Base-by-base conservation (phyloP, 2,329 filamentous ascomycete genomes). In the Epichloe elymi region DNA sequence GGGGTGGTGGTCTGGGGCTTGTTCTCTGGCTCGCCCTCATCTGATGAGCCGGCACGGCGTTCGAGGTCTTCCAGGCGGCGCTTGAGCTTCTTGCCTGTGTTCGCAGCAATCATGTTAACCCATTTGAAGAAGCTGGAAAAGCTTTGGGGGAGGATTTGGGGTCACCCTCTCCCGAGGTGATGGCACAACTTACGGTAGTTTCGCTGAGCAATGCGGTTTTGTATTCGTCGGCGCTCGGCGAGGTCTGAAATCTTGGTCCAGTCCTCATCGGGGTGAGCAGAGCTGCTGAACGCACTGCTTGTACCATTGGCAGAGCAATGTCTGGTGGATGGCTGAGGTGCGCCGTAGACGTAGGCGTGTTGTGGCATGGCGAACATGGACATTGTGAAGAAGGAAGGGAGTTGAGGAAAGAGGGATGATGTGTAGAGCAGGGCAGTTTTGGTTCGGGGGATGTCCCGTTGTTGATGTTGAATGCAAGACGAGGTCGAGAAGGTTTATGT, bases 201-300 rank as follows among this genome's bases (percentile, higher is more conserved):
- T 63, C 90, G 85, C 72, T 97, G 91, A 59, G 91, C 91, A 76
- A 97, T 96, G 60, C 91, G 83, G 73, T 97, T 97, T 72, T 97
- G 90, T 73, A 96, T 95, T 65, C 90, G 81, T 62, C 90, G 78
- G 64, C 93, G 83, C 72, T 97, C 91, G 48, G 90, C 91, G 54
- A 97, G 83, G 69, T 97, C 91, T 52, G 91, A 95, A 67, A 97
- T 95, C 80, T 96, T 95, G 65, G 91, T 96, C 91, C 91, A 97
- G 73, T 97, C 91, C 72, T 97, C 91, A 64, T 96, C 90, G 51
- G 91, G 87, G 67, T 95, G 94, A 61, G 90, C 91, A 57, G 88
- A 94, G 61, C 85, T 86, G 71, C 88, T 94, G 75, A 95, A 95
- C 60, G 91, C 91, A 71, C 88, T 95, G 73, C 88, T 95, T 55